Base-by-base conservation (phyloP, 371 early-diverging fungal genomes). In the Rhizopus delemar region DNA sequence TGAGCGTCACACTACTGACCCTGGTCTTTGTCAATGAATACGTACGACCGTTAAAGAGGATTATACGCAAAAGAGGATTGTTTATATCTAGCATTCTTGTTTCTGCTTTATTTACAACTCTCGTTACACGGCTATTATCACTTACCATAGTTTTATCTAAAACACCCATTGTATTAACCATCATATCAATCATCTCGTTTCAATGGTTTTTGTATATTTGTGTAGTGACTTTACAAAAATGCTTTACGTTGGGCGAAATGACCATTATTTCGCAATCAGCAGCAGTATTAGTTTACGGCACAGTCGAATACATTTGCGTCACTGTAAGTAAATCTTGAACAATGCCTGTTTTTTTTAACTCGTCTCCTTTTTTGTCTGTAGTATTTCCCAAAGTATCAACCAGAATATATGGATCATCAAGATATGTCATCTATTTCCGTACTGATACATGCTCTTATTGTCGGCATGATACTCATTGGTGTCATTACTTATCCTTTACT, bases 401-500 rank as follows among this genome's bases (percentile, higher is more conserved):
- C 79, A 13, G 16, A 28, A 3, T 75, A 70, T 51, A 49, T 77
- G 16, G 56, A 56, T 28, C 36, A 41, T 13, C 53, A 53, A 3
- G 60, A 70, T 5, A 60, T 78, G 6, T 63, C 75, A 46, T 59
- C 63, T 49, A 56, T 66, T 54, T 58, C 65, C 53, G 71, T 83
- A 49, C 53, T 72, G 3, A 57, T 70, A 16, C 74, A 80, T 66
- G 76, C 75, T 0, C 62, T 91, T 4, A 70, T 90, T n/a, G 66
- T 88, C 11, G 92, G 92, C 0, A 89, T 89, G 80, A 34, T 90
- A 4, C 62, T 89, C 29, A 84, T 89, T 51, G 90, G 90, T 5
- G 57, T 83, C 6, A 16, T 83, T 2, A 48, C 78, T 3, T 73
- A 72, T 31, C 88, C 89, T 2, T 59, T 88, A 3, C 60, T 91